These are phyloP conservation scores for Pichiaceae sp. DNA, from an alignment of 1,139 yeast species.

Conservation along the genomic window DNA sequence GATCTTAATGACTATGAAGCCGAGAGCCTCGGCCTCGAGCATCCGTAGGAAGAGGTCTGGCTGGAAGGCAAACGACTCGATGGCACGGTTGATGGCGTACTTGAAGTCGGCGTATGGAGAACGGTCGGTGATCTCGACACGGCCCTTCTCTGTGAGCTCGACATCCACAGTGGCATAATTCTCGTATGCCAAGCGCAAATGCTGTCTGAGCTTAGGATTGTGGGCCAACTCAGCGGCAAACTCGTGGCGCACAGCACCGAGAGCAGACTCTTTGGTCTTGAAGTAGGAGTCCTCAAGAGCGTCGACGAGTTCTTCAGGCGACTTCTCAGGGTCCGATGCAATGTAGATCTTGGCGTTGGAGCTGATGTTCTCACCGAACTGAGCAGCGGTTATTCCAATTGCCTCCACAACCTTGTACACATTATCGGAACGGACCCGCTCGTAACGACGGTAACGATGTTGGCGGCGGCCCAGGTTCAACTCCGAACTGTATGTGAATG, in stretches of 20 bases:
- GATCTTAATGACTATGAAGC: constrained; percentile 43
- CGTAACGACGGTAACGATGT: constrained; percentile 64
- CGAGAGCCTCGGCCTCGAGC: constrained; percentile 78
- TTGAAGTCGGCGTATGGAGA: constrained; percentile 86
- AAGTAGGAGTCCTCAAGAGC: constrained; percentile 35
- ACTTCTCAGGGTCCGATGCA: constrained; percentile 61
- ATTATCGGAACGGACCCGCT: constrained; percentile 62
- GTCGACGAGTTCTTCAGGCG: constrained; percentile 53
- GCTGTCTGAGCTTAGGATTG: constrained; percentile 73
- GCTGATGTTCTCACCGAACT: constrained; percentile 77
- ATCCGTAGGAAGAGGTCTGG: constrained; percentile 84
- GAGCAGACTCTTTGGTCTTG: constrained; percentile 53
- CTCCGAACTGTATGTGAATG: constrained; percentile 71
- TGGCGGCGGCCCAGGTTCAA: constrained; percentile 42
- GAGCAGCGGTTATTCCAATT: constrained; percentile 70
- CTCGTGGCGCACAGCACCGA: constrained; percentile 61
- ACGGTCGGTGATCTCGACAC: constrained; percentile 66
- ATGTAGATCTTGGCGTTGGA: constrained; percentile 67
- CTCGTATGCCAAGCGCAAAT: constrained; percentile 63
- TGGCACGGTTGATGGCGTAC: constrained; percentile 76
- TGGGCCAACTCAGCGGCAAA: constrained; percentile 74
- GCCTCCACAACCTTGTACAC: constrained; percentile 63
- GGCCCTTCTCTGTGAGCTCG: constrained; percentile 81
- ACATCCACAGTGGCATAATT: constrained; percentile 66
- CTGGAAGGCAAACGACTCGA: constrained; percentile 58